A percentile compares a stretch with the other conserved stretches of the same genome.
Conservation (phyloP, 169 alveolate species). For the Toxoplasma gondii region DNA sequence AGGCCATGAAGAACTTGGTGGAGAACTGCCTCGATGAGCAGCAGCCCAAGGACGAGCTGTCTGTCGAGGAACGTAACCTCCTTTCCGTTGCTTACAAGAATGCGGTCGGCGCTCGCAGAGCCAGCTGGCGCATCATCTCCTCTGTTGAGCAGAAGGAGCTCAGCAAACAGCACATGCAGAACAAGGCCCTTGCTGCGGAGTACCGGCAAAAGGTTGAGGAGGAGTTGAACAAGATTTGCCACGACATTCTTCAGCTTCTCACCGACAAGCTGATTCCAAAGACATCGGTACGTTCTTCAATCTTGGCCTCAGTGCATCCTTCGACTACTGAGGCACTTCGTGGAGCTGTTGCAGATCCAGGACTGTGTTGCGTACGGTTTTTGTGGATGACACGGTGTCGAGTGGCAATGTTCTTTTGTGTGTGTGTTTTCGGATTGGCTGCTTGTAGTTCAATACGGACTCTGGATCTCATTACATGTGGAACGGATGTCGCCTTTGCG, state of each 20-base stretch:
- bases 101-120: slow-evolving; percentile 98
- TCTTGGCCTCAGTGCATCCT: neutral
- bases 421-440: too few species aligned
- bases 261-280: slow-evolving; percentile 89
- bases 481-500: too few species aligned
- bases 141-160: slow-evolving; percentile 97
- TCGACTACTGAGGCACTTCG: too few species aligned
- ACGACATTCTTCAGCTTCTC: slow-evolving; percentile 90
- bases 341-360: neutral
- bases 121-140: slow-evolving; percentile 97
- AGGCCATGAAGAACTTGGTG: slow-evolving; percentile 71
- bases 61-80: slow-evolving; percentile 75
- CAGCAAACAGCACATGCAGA: slow-evolving; percentile 90
- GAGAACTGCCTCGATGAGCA: slow-evolving; percentile 66
- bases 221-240: slow-evolving; percentile 94
- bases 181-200: slow-evolving; percentile 91
- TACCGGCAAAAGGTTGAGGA: slow-evolving; percentile 94
- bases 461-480: too few species aligned
- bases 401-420: too few species aligned
- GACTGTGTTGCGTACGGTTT: neutral
- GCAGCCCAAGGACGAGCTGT: slow-evolving; percentile 62
- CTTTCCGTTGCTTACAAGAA: slow-evolving; percentile 99
- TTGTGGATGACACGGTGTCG: neutral
- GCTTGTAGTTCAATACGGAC: too few species aligned
- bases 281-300: slow-evolving; percentile 44